phyloP scores from a whole-genome alignment of 1,284 basidiomycete species.

The Thecaphora frezii region DNA sequence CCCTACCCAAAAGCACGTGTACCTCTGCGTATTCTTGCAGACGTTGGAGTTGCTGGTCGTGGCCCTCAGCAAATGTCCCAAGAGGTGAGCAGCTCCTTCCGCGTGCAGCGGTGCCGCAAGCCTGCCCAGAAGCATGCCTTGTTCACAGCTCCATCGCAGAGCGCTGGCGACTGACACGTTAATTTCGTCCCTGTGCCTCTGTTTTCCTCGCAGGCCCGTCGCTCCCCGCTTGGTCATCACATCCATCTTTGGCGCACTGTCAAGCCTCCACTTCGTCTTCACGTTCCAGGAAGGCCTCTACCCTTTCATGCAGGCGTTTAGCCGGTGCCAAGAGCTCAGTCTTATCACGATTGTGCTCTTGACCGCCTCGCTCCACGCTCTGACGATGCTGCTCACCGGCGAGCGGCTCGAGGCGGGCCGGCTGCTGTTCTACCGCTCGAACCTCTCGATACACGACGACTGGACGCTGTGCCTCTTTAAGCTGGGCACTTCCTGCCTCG shows the following conservation, averaged over 20 bases:
- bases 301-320: slow-evolving; percentile 45
- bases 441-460: slow-evolving; percentile 40
- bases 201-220: slow-evolving; percentile 10
- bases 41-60: slow-evolving; percentile 40
- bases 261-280: slow-evolving; percentile 39
- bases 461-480: slow-evolving; percentile 51
- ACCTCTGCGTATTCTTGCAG: slow-evolving; percentile 44
- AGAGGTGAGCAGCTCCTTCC: neutral
- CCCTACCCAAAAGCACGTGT: slow-evolving; percentile 45
- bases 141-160: no score
- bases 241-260: slow-evolving; percentile 31
- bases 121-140: no score
- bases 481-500: slow-evolving; percentile 51
- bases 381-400: slow-evolving; percentile 48
- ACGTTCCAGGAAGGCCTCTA: slow-evolving; percentile 29
- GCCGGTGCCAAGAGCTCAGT: slow-evolving; percentile 40
- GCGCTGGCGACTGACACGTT: no score
- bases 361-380: slow-evolving; percentile 42
- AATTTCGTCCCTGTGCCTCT: neutral
- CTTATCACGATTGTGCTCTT: slow-evolving; percentile 37
- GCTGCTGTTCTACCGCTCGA: slow-evolving; percentile 36
- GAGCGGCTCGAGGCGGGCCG: slow-evolving; percentile 28
- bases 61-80: slow-evolving; percentile 19
- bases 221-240: slow-evolving; percentile 39
- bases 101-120: no score